A percentile compares a stretch with the other conserved stretches of the same genome.
phyloP scores from a whole-genome alignment of 2,329 filamentous ascomycete species.

The Fusarium sp. region DNA sequence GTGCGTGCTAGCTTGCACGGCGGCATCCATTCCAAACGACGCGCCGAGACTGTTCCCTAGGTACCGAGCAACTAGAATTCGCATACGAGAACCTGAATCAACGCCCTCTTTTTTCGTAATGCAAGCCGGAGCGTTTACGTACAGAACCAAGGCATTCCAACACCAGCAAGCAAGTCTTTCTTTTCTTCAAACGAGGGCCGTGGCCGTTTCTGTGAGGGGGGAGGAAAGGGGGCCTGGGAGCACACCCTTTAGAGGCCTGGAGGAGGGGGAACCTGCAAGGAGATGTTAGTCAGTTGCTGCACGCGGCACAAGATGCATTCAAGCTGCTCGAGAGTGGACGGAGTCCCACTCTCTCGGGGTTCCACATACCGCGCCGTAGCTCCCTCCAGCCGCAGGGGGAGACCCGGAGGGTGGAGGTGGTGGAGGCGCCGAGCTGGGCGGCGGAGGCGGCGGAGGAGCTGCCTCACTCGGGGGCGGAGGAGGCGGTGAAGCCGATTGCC shows the following conservation, averaged over 20 bases:
- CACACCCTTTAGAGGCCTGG: constrained; percentile 59
- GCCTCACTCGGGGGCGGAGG: constrained; percentile 70
- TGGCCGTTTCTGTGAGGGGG: not conserved
- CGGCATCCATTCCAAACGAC: constrained; percentile 21
- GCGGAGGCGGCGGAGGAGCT: constrained; percentile 73
- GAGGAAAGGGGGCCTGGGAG: not conserved
- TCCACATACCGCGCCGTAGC: constrained; percentile 73
- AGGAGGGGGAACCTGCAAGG: constrained; percentile 64
- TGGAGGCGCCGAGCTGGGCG: constrained; percentile 66
- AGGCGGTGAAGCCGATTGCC: constrained; percentile 63
- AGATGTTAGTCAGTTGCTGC: constrained; percentile 26
- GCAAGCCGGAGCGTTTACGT: constrained; percentile 37
- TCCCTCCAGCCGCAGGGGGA: constrained; percentile 57
- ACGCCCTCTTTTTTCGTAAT: constrained; percentile 31
- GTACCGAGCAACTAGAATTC: constrained; percentile 30
- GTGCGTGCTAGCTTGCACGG: constrained; percentile 26
- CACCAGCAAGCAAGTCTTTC: constrained; percentile 11
- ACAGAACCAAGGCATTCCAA: constrained; percentile 31
- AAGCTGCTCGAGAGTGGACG: not conserved
- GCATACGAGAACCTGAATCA: constrained; percentile 36
- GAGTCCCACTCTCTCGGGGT: not conserved
- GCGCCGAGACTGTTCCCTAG: constrained; percentile 20
- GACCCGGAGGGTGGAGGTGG: constrained; percentile 58
- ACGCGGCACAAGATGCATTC: not conserved
- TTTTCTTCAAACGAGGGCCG: constrained; percentile 2